Base-by-base conservation (phyloP, 176 grass and related monocot genomes). In the Carex myosuroides region DNA sequence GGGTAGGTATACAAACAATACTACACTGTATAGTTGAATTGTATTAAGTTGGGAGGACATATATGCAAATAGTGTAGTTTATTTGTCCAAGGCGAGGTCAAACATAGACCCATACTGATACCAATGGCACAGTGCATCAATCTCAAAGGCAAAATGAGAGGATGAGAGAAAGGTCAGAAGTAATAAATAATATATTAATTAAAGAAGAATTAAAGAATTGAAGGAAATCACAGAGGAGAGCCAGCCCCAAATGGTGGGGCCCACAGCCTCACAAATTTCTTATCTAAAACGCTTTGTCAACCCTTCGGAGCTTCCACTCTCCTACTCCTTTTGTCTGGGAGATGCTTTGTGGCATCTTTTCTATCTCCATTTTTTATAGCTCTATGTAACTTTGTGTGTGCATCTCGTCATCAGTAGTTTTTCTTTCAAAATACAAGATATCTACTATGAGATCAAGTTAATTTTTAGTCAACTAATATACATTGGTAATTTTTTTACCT, bases 101-200 rank as follows among this genome's bases (percentile, higher is more conserved):
- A 83, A 79, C 21, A 39, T 20, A 11, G 41, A 83, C 84, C 52
- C 46, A 79, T 90, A 72, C 58, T 79, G 74, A 70, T 84, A 59
- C 84, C 33, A 52, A 63, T 83, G 60, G 81, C 81, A 53, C 42
- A 83, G 42, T 22, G 92, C 85, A 79, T 88, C 61, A 81, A 92
- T 92, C 89, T 91, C 83, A 20, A 84, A 81, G 78, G 18, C 81
- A 91, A 82, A 91, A 66, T 70, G 87, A 89, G 29, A 55, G 70
- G 52, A 39, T 39, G 37, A 39, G 37, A 4, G 37, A 63, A 72
- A 83, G 80, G 69, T 85, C 68, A 85, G 72, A 80, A 86, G 21
- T 67, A 56, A 78, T 30, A 66, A 55, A 22, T 78, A 79, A 79
- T 30, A 18, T 79, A 42, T 63, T 81, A 64, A 42, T 81, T 41